Conservation (phyloP, 176 grass and related monocot genomes). For the Panicum miliaceum region DNA sequence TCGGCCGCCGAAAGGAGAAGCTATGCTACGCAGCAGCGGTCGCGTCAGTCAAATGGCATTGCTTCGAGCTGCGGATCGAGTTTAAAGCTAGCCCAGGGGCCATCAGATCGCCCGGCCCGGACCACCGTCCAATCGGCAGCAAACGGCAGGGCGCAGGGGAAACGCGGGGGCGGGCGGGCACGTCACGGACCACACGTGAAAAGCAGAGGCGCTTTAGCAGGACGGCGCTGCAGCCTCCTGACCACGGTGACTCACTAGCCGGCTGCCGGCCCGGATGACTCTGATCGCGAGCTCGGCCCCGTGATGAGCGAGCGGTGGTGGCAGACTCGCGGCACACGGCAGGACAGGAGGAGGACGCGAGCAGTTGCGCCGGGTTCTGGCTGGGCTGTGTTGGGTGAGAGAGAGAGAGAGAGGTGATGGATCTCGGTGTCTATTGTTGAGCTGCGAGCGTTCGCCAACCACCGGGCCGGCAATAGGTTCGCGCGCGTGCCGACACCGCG, state of each 20-base stretch:
- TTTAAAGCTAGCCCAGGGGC: not conserved
- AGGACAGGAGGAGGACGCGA: not conserved
- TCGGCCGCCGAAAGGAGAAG: not conserved
- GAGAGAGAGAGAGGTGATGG: conserved; percentile 3
- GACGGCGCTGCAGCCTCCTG: not conserved
- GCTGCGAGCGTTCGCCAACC: not conserved
- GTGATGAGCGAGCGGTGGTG: not conserved
- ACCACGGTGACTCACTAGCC: not conserved
- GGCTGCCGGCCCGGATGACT: not conserved
- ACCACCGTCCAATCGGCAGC: not conserved
- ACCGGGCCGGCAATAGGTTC: too few species aligned
- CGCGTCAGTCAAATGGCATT: not conserved
- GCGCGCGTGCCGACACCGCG: not conserved
- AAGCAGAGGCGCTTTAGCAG: not conserved
- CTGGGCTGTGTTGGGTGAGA: conserved; percentile 7
- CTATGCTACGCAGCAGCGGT: not conserved
- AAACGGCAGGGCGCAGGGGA: not conserved
- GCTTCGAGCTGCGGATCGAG: not conserved
- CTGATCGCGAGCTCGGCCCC: not conserved
- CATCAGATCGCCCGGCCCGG: not conserved
- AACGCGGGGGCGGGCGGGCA: not conserved
- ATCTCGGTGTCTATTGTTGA: not conserved
- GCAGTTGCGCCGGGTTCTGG: not conserved
- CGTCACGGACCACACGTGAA: not conserved
- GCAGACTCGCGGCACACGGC: not conserved